phyloP scores from a whole-genome alignment of 1,284 basidiomycete genomes.

The Ganoderma sinense region DNA sequence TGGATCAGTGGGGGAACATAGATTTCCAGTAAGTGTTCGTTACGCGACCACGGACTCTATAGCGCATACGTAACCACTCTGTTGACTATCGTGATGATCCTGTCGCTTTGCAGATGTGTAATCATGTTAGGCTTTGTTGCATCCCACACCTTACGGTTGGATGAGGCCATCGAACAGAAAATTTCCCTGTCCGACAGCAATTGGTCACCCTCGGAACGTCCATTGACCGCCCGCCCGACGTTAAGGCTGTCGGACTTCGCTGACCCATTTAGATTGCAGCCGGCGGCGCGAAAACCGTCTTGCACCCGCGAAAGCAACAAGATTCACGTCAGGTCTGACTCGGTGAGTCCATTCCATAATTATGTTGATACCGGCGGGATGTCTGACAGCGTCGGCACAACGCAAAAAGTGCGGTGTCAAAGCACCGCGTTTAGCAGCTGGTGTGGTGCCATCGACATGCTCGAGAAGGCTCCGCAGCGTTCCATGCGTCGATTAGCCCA shows the following conservation, averaged over 20 bases:
- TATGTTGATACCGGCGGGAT: background rate
- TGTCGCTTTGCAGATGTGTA: constrained; percentile 3
- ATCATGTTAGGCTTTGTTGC: constrained; percentile 2
- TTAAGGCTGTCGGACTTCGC: background rate
- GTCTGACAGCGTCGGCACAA: constrained; percentile 9
- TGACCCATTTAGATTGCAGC: background rate
- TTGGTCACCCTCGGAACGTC: background rate
- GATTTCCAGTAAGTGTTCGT: background rate
- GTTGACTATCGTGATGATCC: background rate
- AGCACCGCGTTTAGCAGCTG: constrained; percentile 2
- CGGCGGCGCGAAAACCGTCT: background rate
- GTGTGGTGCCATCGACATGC: background rate
- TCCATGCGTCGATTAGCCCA: constrained; percentile 16
- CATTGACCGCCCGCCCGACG: background rate
- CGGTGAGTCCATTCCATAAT: constrained; percentile 4
- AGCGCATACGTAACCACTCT: background rate
- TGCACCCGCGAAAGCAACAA: constrained; percentile 3
- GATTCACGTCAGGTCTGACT: constrained; percentile 4
- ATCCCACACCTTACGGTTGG: background rate
- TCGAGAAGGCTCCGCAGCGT: background rate
- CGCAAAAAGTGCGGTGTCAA: constrained; percentile 6
- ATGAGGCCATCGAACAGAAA: background rate
- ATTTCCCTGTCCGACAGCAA: background rate
- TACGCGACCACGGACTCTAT: background rate
- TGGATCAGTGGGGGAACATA: background rate